Percentiles rank a stretch among this genome's conserved stretches.
Evolutionary conservation across 1,139 yeast species (phyloP).

Genomic region (Yamadazyma songkhlaensis): DNA sequence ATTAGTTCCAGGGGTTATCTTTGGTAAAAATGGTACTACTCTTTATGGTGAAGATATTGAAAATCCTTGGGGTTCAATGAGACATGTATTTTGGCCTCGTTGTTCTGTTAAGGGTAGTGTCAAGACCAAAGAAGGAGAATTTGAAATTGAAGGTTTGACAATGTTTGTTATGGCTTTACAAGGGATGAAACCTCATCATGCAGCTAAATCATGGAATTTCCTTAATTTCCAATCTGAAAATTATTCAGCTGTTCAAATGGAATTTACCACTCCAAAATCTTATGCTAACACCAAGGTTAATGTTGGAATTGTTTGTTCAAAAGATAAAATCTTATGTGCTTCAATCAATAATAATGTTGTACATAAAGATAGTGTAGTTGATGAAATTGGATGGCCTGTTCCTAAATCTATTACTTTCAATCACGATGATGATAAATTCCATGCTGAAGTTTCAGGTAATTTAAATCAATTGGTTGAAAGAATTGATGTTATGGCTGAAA

Average conservation of each 20-base stretch:
- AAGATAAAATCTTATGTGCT: conserved; percentile 62
- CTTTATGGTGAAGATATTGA: conserved; percentile 76
- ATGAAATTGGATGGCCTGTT: conserved; percentile 90
- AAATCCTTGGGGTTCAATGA: conserved; percentile 96
- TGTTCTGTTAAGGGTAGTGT: conserved; percentile 67
- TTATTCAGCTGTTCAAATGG: conserved; percentile 82
- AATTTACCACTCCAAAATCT: conserved; percentile 89
- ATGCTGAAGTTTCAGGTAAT: conserved; percentile 50
- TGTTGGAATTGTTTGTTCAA: conserved; percentile 67
- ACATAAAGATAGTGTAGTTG: conserved; percentile 59
- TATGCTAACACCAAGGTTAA: conserved; percentile 82
- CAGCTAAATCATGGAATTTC: conserved; percentile 96
- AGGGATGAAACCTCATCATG: conserved; percentile 99
- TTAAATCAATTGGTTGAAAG: conserved; percentile 71
- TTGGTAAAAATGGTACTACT: conserved; percentile 85
- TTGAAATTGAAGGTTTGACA: conserved; percentile 52
- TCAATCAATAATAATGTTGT: conserved; percentile 64
- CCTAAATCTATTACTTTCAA: conserved; percentile 68
- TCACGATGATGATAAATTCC: conserved; percentile 30
- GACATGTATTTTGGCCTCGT: conserved; percentile 96
- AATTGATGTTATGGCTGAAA: conserved; percentile 96
- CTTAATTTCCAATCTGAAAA: conserved; percentile 80
- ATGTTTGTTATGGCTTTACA: conserved; percentile 98
- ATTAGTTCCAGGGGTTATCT: conserved; percentile 79
- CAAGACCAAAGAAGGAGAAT: conserved; percentile 23